A percentile compares a stretch with the other conserved stretches of the same genome.
Evolutionary conservation across 2,329 filamentous ascomycete species (phyloP).

Genomic region (Ascochyta pisi): DNA sequence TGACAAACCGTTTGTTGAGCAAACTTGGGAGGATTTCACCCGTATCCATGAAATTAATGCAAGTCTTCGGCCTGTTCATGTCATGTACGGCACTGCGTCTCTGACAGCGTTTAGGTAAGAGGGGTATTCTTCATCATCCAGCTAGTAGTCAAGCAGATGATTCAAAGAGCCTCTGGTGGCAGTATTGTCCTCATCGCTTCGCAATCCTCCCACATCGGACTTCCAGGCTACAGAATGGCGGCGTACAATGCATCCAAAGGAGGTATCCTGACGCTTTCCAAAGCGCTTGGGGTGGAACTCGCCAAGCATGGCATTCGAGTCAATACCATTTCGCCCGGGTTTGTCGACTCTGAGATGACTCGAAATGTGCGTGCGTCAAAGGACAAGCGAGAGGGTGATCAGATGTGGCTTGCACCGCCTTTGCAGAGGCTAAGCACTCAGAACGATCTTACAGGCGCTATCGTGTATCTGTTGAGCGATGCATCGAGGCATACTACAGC

Average conservation of each 20-base stretch:
- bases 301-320: conserved; percentile 41
- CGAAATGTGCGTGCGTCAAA: conserved; percentile 25
- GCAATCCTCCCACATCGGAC: conserved; percentile 48
- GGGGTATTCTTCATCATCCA: conserved; percentile 55
- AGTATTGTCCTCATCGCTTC: conserved; percentile 53
- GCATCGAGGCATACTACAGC: conserved; percentile 54
- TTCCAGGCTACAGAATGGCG: conserved; percentile 50
- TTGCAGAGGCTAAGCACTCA: conserved; percentile 51
- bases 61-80: conserved; percentile 9
- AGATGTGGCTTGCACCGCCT: conserved; percentile 39
- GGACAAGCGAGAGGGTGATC: conserved; percentile 20
- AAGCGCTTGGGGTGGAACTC: conserved; percentile 45
- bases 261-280: conserved; percentile 51
- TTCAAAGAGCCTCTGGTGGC: conserved; percentile 50
- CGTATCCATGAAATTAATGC: conserved; percentile 54
- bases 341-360: conserved; percentile 40
- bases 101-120: conserved; percentile 39
- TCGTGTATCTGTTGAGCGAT: conserved; percentile 55
- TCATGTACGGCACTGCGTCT: background rate
- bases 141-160: conserved; percentile 50
- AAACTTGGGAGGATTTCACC: conserved; percentile 54
- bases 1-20: conserved; percentile 55
- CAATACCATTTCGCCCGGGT: conserved; percentile 45
- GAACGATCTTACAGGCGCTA: conserved; percentile 54
- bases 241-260: conserved; percentile 56